Percentiles rank a stretch among this genome's conserved stretches.
phyloP scores from a whole-genome alignment of 148 eudicot species.

The Suaeda aralocaspica region DNA sequence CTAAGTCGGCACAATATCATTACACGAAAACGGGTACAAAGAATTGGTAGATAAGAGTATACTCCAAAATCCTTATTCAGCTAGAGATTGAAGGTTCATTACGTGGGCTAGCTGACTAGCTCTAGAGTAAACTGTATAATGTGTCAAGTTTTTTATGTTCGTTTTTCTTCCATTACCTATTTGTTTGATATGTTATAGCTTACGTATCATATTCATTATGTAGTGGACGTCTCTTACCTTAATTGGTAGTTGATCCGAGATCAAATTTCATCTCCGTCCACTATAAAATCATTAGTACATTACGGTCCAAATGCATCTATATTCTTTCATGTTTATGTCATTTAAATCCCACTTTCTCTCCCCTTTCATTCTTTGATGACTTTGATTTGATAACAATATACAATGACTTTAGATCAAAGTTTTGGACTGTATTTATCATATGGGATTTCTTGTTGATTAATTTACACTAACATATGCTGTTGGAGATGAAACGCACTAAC shows the following conservation, averaged over 20 bases:
- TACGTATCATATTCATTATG: not conserved
- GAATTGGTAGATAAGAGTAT: not conserved
- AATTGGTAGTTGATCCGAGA: not conserved
- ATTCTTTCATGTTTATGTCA: slow-evolving; percentile 10
- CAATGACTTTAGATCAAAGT: not conserved
- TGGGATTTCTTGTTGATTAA: not conserved
- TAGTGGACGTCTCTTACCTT: not conserved
- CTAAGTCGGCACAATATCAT: not conserved
- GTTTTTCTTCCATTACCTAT: not conserved
- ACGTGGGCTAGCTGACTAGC: too few species aligned
- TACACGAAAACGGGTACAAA: not conserved
- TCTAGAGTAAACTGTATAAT: not conserved
- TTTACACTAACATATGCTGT: not conserved
- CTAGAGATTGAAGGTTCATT: not conserved
- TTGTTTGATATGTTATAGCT: not conserved
- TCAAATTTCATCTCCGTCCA: not conserved
- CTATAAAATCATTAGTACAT: not conserved
- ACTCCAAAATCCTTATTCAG: not conserved
- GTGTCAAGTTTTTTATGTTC: slow-evolving; percentile 9
- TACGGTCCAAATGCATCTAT: not conserved
- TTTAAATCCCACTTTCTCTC: not conserved
- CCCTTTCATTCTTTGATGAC: not conserved
- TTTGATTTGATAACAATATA: not conserved
- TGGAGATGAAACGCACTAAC: not conserved
- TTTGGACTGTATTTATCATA: not conserved